These are phyloP conservation scores for Mrakia blollopis DNA, from an alignment of 768 basidiomycete species.

Conservation along the genomic window DNA sequence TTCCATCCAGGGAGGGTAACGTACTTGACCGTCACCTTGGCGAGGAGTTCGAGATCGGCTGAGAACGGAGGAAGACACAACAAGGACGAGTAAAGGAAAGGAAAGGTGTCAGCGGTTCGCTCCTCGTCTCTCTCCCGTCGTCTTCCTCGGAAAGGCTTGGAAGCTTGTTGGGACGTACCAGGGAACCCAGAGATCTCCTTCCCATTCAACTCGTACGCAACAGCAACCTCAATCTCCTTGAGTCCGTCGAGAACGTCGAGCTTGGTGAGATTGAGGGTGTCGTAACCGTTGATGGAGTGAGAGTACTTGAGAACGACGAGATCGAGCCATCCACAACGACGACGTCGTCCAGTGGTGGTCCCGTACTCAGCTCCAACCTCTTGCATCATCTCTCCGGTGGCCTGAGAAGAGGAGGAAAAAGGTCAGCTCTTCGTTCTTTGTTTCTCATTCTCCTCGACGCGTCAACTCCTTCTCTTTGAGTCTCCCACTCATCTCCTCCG, in stretches of 20 bases:
- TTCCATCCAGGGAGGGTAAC: slow-evolving; percentile 90
- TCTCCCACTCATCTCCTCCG: no score
- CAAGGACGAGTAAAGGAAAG: no score
- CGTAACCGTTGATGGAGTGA: slow-evolving; percentile 90
- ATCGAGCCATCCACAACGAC: slow-evolving; percentile 97
- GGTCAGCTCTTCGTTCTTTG: not conserved
- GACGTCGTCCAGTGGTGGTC: slow-evolving; percentile 81
- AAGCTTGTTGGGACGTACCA: slow-evolving; percentile 53
- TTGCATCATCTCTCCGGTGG: slow-evolving; percentile 78
- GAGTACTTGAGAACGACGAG: slow-evolving; percentile 92
- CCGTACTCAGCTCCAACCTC: slow-evolving; percentile 91
- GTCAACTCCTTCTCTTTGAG: no score
- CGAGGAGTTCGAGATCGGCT: slow-evolving; percentile 83
- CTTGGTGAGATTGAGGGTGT: slow-evolving; percentile 88
- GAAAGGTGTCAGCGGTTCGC: slow-evolving; percentile 21
- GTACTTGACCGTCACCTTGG: slow-evolving; percentile 73
- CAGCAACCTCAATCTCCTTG: slow-evolving; percentile 78
- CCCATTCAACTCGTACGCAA: slow-evolving; percentile 72
- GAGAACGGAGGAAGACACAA: not conserved
- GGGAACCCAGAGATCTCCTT: slow-evolving; percentile 79
- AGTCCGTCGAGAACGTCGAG: slow-evolving; percentile 85
- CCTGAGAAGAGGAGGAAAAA: slow-evolving; percentile 49
- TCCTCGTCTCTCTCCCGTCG: not conserved
- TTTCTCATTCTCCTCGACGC: no score
- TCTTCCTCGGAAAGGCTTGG: not conserved